A percentile compares a stretch with the other conserved stretches of the same genome.
Conservation (phyloP, 306 rosid species). For the Trifolium subterraneum region DNA sequence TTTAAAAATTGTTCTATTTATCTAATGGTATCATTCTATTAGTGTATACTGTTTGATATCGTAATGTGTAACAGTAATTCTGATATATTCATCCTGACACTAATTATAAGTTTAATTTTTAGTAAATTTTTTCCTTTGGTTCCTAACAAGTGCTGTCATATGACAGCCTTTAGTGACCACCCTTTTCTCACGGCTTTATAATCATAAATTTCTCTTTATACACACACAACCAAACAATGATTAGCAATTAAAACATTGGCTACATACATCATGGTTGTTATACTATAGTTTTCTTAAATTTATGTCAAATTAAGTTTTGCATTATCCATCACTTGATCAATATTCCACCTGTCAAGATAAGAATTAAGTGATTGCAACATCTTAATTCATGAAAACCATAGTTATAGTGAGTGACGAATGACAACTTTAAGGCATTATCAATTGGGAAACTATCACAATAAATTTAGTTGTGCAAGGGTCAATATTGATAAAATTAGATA, state of each 20-base stretch:
- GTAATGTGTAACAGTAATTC: too few species aligned
- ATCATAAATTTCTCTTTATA: slow-evolving; percentile 24
- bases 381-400: slow-evolving; percentile 24
- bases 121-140: neutral
- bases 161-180: slow-evolving; percentile 18
- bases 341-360: neutral
- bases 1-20: neutral
- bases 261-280: slow-evolving; percentile 11
- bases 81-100: too few species aligned
- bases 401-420: slow-evolving; percentile 29
- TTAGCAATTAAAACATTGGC: neutral
- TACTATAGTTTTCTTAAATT: slow-evolving; percentile 27
- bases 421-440: slow-evolving; percentile 30
- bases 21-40: neutral
- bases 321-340: neutral
- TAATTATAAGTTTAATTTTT: too few species aligned
- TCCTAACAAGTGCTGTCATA: slow-evolving; percentile 13
- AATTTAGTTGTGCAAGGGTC: slow-evolving; percentile 12
- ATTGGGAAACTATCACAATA: slow-evolving; percentile 6
- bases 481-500: neutral
- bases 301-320: slow-evolving; percentile 10
- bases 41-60: too few species aligned
- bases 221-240: slow-evolving; percentile 21
- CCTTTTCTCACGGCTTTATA: slow-evolving; percentile 7
- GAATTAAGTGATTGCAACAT: slow-evolving; percentile 11